Evolutionary conservation across 805 yeast genomes (phyloP), one percentile per base, ranked within the genome.

Genomic region (Myxozyma nipponensis): DNA sequence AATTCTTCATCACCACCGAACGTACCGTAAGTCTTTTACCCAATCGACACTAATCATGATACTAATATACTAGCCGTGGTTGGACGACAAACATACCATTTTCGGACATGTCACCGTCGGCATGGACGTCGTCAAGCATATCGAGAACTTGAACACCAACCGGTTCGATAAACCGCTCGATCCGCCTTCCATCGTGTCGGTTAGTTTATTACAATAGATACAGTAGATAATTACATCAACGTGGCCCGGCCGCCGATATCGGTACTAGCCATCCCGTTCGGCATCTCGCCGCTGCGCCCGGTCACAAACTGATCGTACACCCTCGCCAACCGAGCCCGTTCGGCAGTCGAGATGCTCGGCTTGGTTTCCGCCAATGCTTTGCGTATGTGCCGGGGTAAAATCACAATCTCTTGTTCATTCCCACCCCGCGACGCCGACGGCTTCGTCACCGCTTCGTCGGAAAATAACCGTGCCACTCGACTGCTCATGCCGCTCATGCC

Each of bases 181-280:
- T n/a, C 70, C 70, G 17, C 67, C 69, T 1, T 42, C 47, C 3
- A 52, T 54, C 18, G 48, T 54, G 24, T 52, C 57, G 19, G 30
- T 46, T 4, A 47, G 52, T 5, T 30, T 52, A 4, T 28, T 54
- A 35, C 52, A 41, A 39, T 28, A 28, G 7, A 28, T 28, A 28
- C 32, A 28, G 13, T 28, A 17, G 38, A 19, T 24, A 28, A 6
- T 38, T 35, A 89, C 88, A 85, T 86, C 44, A 90, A 69, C 0
- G 95, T 84, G 7, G 86, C 77, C 52, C 97, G 74, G 2, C 89
- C 95, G 1, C 97, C 97, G 17, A 89, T 76, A 42, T 85, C 90
- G 37, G 73, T 79, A 62, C 93, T 79, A 2, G 91, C 80, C 30
- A 81, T 76, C 0, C 96, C 97, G 56, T 81, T 82, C 0, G 95